A percentile compares a stretch with the other conserved stretches of the same genome.
These are phyloP conservation scores for Aspergillus saccharolyticus DNA, from an alignment of 495 filamentous ascomycete species.

Conservation along the genomic window DNA sequence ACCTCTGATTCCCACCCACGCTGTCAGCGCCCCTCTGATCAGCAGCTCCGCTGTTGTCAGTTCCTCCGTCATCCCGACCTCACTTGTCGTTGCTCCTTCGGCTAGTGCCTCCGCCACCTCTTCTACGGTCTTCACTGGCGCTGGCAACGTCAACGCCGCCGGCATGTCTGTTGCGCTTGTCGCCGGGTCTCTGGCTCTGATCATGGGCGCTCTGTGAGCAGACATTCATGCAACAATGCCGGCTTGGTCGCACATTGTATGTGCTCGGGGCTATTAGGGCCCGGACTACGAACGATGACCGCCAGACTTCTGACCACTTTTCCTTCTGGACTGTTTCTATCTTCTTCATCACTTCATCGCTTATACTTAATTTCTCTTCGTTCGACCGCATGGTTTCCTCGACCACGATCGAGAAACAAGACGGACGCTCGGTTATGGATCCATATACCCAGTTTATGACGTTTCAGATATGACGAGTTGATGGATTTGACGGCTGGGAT, in stretches of 20 bases:
- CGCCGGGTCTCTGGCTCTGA: conserved; percentile 36
- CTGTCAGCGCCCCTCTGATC: not conserved
- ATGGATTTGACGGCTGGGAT: not conserved
- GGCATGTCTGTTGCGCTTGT: conserved; percentile 32
- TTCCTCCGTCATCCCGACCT: conserved; percentile 3
- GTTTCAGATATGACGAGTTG: conserved; percentile 6
- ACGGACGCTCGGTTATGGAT: conserved; percentile 2
- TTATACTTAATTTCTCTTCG: conserved; percentile 5
- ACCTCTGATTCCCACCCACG: not conserved
- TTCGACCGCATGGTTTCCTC: not conserved
- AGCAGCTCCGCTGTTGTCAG: not conserved
- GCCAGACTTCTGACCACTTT: not conserved
- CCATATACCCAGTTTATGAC: conserved; percentile 2
- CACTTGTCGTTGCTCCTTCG: conserved; percentile 8
- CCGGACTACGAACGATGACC: not conserved
- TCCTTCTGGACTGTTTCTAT: not conserved
- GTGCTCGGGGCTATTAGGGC: not conserved
- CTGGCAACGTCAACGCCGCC: conserved; percentile 21
- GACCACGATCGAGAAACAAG: not conserved
- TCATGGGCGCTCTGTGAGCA: conserved; percentile 32
- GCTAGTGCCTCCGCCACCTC: conserved; percentile 10
- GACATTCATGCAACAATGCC: conserved; percentile 8
- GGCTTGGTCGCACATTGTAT: not conserved
- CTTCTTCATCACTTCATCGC: not conserved
- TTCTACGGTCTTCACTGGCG: conserved; percentile 13